These are phyloP conservation scores for Przewalskia tangutica DNA, from an alignment of 257 asterid species.

Conservation along the genomic window DNA sequence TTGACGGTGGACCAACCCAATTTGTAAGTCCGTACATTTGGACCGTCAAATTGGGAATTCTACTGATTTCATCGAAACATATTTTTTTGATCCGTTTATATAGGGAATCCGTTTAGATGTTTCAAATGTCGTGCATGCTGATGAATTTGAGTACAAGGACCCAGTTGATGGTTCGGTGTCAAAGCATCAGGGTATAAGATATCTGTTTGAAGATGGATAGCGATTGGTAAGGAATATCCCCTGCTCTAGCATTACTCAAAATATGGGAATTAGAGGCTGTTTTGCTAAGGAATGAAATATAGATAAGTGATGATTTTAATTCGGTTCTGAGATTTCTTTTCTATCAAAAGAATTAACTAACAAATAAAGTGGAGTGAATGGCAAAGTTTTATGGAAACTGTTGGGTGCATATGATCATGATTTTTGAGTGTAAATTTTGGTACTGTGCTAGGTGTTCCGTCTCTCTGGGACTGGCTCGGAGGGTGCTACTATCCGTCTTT, in stretches of 20 bases:
- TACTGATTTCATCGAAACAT: no score
- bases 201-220: slow-evolving; percentile 83
- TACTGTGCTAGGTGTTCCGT: slow-evolving; percentile 67
- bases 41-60: no score
- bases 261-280: not conserved
- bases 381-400: not conserved
- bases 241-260: not conserved
- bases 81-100: no score
- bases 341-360: not conserved
- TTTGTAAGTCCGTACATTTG: no score
- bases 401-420: not conserved
- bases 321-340: not conserved
- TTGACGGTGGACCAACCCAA: no score
- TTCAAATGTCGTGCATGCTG: slow-evolving; percentile 60
- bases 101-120: slow-evolving; percentile 59
- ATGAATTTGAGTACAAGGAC: slow-evolving; percentile 94
- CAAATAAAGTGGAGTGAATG: not conserved
- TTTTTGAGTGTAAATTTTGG: not conserved
- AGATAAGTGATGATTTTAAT: not conserved
- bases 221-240: slow-evolving; percentile 60
- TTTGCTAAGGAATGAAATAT: not conserved
- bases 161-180: slow-evolving; percentile 97
- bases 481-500: slow-evolving; percentile 95
- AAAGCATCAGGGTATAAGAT: slow-evolving; percentile 93
- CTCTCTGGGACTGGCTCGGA: slow-evolving; percentile 99